Conservation (phyloP, 345 rosid species). For the Aquilaria yunnanensis region DNA sequence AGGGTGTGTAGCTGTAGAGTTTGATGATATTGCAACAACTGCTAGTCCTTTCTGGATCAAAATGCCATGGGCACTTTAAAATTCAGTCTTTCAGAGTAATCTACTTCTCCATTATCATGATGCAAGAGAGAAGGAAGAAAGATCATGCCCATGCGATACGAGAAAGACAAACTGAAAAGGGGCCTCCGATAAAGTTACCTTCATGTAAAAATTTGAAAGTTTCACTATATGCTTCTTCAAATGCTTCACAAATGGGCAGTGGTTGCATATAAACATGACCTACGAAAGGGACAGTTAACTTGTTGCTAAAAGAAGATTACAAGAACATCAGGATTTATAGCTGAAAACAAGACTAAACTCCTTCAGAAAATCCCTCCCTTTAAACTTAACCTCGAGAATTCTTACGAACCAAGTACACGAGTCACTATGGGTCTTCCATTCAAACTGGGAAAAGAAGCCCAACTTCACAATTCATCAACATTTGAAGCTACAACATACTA, state of each 20-base stretch:
- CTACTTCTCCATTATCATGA: neutral
- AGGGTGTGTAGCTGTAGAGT: conserved; percentile 73
- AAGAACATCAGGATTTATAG: neutral
- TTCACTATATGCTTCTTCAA: conserved; percentile 77
- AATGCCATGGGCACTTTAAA: neutral
- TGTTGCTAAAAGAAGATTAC: neutral
- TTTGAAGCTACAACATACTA: neutral
- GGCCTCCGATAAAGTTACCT: conserved; percentile 34
- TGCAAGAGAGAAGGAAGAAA: conserved; percentile 7
- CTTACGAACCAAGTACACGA: no score
- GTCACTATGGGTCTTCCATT: no score
- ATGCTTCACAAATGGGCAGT: conserved; percentile 93
- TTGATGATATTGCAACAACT: conserved; percentile 87
- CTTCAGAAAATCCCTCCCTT: neutral
- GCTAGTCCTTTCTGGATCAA: conserved; percentile 82
- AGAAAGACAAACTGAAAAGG: neutral
- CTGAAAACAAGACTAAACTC: neutral
- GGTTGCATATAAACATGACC: conserved; percentile 93
- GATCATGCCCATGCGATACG: neutral
- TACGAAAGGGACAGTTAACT: conserved; percentile 14
- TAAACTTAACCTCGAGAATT: no score
- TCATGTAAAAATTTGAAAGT: conserved; percentile 67
- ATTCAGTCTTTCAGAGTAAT: neutral
- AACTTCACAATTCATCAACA: neutral
- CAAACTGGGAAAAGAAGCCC: neutral